Evolutionary conservation across 2,329 filamentous ascomycete genomes (phyloP), one percentile per base, ranked within the genome.

Genomic region (Aspergillus chevalieri): DNA sequence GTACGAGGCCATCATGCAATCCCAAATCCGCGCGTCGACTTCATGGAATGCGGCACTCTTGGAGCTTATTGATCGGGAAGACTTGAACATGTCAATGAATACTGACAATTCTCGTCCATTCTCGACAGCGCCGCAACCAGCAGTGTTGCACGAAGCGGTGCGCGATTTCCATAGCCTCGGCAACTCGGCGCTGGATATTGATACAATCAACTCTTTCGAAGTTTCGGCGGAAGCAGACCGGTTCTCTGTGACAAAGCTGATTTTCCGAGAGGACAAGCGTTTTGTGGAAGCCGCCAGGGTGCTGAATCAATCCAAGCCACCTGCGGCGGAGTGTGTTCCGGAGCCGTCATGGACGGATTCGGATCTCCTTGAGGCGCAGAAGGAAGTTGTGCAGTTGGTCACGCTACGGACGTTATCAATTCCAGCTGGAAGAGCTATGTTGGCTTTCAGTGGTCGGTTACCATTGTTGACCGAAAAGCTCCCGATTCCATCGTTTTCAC

Each of bases 401-500:
- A 93, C 92, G 38, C 82, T 87, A 43, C 84, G 93, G 51, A 97
- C 92, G 12, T 78, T 97, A 51, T 91, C 93, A 1, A 86, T 96
- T 47, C 89, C 93, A 1, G 81, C 89, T 5, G 94, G 94, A 1
- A 84, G 91, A 53, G 91, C 86, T 2, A 83, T 98, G 69, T 76
- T 97, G 48, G 88, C 92, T 65, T 98, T 89, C 68, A 88, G 89
- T 58, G 83, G 92, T 48, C 86, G 91, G 33, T 86, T 87, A 50
- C 94, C 94, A 9, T 75, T 98, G 14, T 76, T 97, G 46, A 98
- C 93, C 0, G 93, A 98, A 65, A 94, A 91, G 62, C 89, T 94
- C 59, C 84, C 86, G 12, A 86, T 96, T 42, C 82, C 87, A 44
- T 92, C 91, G 0, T 98, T 98, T 72, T 95, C 91, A 55, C 78